A percentile compares a stretch with the other conserved stretches of the same genome.
Conservation (phyloP, 2,329 filamentous ascomycete species). For the Nothopassalora personata region DNA sequence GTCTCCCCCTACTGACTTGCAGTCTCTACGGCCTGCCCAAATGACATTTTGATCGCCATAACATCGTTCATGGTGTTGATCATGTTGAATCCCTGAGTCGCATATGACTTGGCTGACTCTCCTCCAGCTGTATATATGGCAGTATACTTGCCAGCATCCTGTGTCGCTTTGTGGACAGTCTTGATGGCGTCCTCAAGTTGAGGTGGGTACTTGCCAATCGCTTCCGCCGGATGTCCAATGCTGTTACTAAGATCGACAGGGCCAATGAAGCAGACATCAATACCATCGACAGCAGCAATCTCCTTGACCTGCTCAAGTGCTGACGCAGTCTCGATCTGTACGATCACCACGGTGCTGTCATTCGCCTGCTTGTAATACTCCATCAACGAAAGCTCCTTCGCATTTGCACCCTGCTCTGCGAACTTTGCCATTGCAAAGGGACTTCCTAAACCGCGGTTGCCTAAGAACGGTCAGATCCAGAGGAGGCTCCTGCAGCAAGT, state of each 20-base stretch:
- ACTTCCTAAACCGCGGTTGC: slow-evolving; percentile 52
- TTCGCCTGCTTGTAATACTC: slow-evolving; percentile 55
- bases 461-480: slow-evolving; percentile 21
- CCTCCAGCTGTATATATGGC: slow-evolving; percentile 53
- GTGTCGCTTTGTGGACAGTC: slow-evolving; percentile 47
- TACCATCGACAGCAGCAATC: slow-evolving; percentile 48
- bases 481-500: background rate
- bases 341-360: slow-evolving; percentile 46
- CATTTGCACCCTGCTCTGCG: slow-evolving; percentile 19
- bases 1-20: slow-evolving; percentile 18
- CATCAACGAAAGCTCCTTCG: slow-evolving; percentile 18
- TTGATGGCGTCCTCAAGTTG: slow-evolving; percentile 50
- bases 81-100: slow-evolving; percentile 52
- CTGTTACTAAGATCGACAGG: slow-evolving; percentile 55
- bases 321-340: slow-evolving; percentile 43
- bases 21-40: slow-evolving; percentile 25
- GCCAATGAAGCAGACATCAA: slow-evolving; percentile 48
- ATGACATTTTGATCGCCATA: slow-evolving; percentile 26
- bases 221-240: slow-evolving; percentile 49
- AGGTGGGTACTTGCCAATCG: slow-evolving; percentile 41
- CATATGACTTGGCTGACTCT: slow-evolving; percentile 48
- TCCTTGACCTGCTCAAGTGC: slow-evolving; percentile 40
- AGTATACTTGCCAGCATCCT: slow-evolving; percentile 48
- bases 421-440: slow-evolving; percentile 45
- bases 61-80: slow-evolving; percentile 37